Percentiles rank a stretch among this genome's conserved stretches.
Conservation (phyloP, 2,329 filamentous ascomycete genomes). For the Penicillium sp. region DNA sequence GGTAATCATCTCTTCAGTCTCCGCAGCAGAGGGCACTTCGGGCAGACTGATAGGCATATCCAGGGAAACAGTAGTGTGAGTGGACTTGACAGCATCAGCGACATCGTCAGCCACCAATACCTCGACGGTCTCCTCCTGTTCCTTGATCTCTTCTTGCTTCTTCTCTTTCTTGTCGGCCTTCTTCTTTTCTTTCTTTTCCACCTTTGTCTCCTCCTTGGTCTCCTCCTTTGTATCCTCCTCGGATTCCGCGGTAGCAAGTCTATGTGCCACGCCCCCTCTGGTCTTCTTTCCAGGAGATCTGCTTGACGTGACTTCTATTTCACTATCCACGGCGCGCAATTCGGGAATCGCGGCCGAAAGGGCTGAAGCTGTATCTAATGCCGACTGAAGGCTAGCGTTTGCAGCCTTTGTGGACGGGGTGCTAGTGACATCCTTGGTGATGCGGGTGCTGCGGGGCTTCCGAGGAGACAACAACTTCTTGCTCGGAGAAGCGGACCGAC, state of each 20-base stretch:
- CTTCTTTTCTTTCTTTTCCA: conserved; percentile 47
- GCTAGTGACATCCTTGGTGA: conserved; percentile 48
- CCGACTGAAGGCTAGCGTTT: conserved; percentile 50
- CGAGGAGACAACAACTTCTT: conserved; percentile 55
- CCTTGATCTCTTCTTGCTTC: conserved; percentile 53
- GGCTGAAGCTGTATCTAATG: conserved; percentile 44
- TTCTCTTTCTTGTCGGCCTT: conserved; percentile 18
- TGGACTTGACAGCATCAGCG: conserved; percentile 61
- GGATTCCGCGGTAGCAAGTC: conserved; percentile 20
- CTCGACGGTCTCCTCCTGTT: conserved; percentile 51
- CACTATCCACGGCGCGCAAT: conserved; percentile 22
- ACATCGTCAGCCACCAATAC: conserved; percentile 60
- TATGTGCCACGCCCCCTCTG: conserved; percentile 24
- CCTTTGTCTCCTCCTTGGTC: conserved; percentile 52
- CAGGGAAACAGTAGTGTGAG: conserved; percentile 71
- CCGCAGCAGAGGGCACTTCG: conserved; percentile 71
- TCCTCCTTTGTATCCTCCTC: conserved; percentile 28
- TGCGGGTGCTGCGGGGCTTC: conserved; percentile 53
- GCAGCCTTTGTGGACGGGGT: conserved; percentile 51
- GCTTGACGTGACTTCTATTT: conserved; percentile 24
- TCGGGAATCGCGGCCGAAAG: conserved; percentile 27
- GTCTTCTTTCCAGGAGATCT: conserved; percentile 25
- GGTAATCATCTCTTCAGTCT: conserved; percentile 78
- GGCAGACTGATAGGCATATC: conserved; percentile 68
- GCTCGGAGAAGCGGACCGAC: conserved; percentile 60